Base-by-base conservation (phyloP, 164 flowering plant genomes). In the Chloranthus sessilifolius region DNA sequence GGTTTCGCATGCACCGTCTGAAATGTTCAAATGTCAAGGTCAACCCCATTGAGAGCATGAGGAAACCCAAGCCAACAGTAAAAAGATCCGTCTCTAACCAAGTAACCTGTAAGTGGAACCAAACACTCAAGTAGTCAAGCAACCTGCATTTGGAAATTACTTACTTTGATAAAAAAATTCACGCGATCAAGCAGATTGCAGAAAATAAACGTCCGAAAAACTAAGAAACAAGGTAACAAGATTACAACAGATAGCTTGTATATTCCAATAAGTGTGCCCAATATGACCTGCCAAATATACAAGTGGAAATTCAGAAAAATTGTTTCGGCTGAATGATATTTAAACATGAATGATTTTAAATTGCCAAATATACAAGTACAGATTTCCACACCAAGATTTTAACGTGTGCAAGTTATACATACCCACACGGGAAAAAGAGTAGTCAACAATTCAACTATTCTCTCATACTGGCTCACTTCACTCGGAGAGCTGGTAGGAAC, bases 31-130 rank as follows among this genome's bases (percentile, higher is more conserved):
- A 92, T 40, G 85, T 92, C 71, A 92, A 72, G 3, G 99, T 92
- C 81, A 92, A 62, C 15, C 97, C 99, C 99, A 92, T 92, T 11
- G 97, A 92, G 55, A 92, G 95, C 99, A 92, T 92, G 58, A 92
- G 99, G 57, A 92, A 86, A 56, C 99, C 97, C 67, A 92, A 70
- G 28, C 97, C 88, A 58, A 82, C 53, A 40, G 99, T 86, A 67
- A 92, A 92, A 31, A 88, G 84, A 60, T 92, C 95, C 36, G 95
- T 86, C 65, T 88, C 73, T 59, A 92, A 70, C 97, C 99, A 92
- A 29, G 95, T 92, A 33, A 92, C 99, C 97, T 92, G 74, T 40
- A 62, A 17, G 50, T 60, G 20, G 45, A 56, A 23, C 63, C 20
- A 56, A 43, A 24, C 9, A 35, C 3, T 39, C 4, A 26, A 44